These are phyloP conservation scores for Parmelia sp. DNA, from an alignment of 495 filamentous ascomycete genomes.

Conservation along the genomic window DNA sequence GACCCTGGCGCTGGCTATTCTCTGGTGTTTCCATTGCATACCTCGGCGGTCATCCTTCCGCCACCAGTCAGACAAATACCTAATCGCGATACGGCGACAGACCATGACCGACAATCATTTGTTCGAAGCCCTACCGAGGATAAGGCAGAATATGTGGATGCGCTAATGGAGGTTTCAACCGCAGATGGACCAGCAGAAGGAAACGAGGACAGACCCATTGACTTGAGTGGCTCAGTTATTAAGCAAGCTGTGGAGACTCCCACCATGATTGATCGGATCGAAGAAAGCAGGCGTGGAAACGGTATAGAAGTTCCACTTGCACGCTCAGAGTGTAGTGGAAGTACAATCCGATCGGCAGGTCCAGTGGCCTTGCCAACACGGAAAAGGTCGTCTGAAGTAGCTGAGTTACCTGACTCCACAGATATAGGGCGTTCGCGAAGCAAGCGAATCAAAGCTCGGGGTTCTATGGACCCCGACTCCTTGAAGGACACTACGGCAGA, in stretches of 20 bases:
- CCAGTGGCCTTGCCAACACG: conserved; percentile 30
- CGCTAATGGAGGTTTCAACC: not conserved
- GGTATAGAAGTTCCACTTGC: not conserved
- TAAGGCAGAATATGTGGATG: conserved; percentile 2
- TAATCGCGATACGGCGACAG: not conserved
- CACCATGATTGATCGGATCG: conserved; percentile 3
- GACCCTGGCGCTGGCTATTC: conserved; percentile 37
- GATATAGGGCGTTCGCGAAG: conserved; percentile 66
- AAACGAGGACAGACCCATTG: not conserved
- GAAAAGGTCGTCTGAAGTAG: conserved; percentile 48
- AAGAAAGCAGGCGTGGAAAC: not conserved
- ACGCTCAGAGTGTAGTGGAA: not conserved
- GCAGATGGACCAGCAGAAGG: not conserved
- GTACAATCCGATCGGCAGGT: not conserved
- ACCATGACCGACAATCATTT: not conserved
- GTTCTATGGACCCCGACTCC: conserved; percentile 54
- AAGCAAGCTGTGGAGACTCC: conserved; percentile 2
- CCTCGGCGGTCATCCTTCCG: not conserved
- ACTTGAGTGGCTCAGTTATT: not conserved
- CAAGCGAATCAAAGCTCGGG: conserved; percentile 74
- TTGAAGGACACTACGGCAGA: conserved; percentile 48
- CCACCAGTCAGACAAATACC: not conserved
- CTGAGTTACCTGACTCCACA: conserved; percentile 43
- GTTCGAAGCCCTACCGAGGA: conserved; percentile 5
- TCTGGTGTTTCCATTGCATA: conserved; percentile 31